These are phyloP conservation scores for Diutina pseudorugosa DNA, from an alignment of 1,139 yeast genomes.

Conservation along the genomic window DNA sequence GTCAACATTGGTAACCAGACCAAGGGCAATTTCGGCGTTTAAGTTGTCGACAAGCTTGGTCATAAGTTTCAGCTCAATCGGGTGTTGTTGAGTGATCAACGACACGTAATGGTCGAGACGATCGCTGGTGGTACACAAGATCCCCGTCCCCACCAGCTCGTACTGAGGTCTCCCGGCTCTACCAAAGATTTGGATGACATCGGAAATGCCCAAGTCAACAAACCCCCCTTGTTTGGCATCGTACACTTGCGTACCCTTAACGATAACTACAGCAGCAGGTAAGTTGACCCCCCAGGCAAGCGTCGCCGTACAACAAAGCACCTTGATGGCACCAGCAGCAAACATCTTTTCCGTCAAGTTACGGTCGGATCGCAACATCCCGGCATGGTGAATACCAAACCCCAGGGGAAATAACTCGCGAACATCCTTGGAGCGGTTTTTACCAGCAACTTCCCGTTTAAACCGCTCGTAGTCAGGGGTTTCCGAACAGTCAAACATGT, in stretches of 20 bases:
- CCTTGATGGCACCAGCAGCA: slow-evolving; percentile 74
- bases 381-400: slow-evolving; percentile 95
- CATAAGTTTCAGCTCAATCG: slow-evolving; percentile 78
- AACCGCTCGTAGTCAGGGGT: slow-evolving; percentile 55
- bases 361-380: slow-evolving; percentile 86
- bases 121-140: slow-evolving; percentile 75
- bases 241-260: slow-evolving; percentile 93
- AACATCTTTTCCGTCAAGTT: slow-evolving; percentile 85
- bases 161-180: slow-evolving; percentile 99
- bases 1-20: slow-evolving; percentile 87
- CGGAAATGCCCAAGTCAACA: slow-evolving; percentile 87
- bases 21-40: slow-evolving; percentile 92
- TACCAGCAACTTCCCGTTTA: slow-evolving; percentile 50
- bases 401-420: slow-evolving; percentile 73
- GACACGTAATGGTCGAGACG: slow-evolving; percentile 78
- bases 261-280: slow-evolving; percentile 95
- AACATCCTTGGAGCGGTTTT: slow-evolving; percentile 68
- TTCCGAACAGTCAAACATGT: slow-evolving; percentile 43
- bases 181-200: slow-evolving; percentile 95
- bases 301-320: slow-evolving; percentile 92
- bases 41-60: slow-evolving; percentile 79
- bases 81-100: slow-evolving; percentile 86
- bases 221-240: slow-evolving; percentile 93
- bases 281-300: slow-evolving; percentile 99
- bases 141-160: slow-evolving; percentile 87